Evolutionary conservation across 2,329 filamentous ascomycete genomes (phyloP).

Genomic region (Sporothrix brasiliensis): DNA sequence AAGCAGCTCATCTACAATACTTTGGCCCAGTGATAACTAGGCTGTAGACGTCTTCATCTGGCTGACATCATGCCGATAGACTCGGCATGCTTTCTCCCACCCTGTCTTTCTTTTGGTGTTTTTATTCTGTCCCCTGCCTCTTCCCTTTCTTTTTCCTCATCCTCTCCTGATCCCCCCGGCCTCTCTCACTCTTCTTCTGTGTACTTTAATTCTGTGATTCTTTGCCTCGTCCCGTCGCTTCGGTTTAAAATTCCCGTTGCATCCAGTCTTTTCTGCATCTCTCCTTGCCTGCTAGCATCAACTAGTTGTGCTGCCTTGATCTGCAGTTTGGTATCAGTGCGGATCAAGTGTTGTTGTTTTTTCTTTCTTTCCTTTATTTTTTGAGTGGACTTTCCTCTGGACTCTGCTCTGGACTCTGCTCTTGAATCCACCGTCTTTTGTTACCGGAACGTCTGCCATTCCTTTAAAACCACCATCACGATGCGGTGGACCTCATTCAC

Average conservation of each 20-base stretch:
- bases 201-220: background rate
- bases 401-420: too few species aligned
- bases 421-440: background rate
- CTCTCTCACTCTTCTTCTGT: background rate
- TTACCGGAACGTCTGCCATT: background rate
- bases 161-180: background rate
- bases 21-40: constrained; percentile 10
- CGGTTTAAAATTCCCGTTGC: constrained; percentile 10
- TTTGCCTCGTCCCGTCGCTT: constrained; percentile 21
- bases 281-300: background rate
- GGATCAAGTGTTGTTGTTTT: background rate
- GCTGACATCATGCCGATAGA: constrained; percentile 23
- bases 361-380: background rate
- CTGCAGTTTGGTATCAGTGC: background rate
- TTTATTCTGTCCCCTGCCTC: constrained; percentile 14
- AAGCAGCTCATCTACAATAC: background rate
- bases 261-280: constrained; percentile 27
- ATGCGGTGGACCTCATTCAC: constrained; percentile 28
- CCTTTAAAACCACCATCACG: background rate
- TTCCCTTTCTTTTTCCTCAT: background rate
- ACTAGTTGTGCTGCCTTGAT: background rate
- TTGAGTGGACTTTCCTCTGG: too few species aligned
- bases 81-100: too few species aligned
- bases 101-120: background rate
- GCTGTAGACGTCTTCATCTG: constrained; percentile 3